Percentiles rank a stretch among this genome's conserved stretches.
Conservation (phyloP, 257 asterid genomes). For the Galeopsis tetrahit region DNA sequence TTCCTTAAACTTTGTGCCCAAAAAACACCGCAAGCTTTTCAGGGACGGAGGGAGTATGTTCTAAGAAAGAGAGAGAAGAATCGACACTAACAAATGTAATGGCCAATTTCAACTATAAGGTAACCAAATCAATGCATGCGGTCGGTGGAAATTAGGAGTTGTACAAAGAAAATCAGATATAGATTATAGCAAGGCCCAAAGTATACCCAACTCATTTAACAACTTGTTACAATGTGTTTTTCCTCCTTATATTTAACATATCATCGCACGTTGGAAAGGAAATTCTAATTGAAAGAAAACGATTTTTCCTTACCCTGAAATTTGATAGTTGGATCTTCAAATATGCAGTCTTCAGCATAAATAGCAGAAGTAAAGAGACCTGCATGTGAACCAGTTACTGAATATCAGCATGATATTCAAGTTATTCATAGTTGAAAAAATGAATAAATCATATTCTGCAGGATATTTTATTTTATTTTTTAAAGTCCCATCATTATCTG, state of each 20-base stretch:
- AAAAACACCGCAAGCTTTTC: no score
- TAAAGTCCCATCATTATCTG: not conserved
- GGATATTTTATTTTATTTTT: not conserved
- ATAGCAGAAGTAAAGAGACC: slow-evolving; percentile 70
- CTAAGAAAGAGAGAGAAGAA: not conserved
- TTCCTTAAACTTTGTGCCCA: no score
- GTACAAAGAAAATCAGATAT: not conserved
- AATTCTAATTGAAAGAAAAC: not conserved
- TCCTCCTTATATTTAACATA: not conserved
- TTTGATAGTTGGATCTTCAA: slow-evolving; percentile 90
- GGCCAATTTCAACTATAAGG: not conserved
- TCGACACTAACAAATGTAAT: not conserved
- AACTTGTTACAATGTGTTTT: not conserved
- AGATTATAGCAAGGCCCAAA: not conserved
- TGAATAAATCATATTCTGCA: slow-evolving; percentile 11
- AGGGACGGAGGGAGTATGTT: no score
- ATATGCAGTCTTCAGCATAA: slow-evolving; percentile 77
- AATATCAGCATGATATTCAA: not conserved
- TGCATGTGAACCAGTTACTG: slow-evolving; percentile 34
- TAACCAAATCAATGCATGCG: not conserved
- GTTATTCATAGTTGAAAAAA: not conserved
- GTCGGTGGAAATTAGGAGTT: not conserved
- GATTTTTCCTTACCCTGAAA: slow-evolving; percentile 58
- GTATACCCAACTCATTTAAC: not conserved
- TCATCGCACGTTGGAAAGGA: slow-evolving; percentile 19